These are phyloP conservation scores for Metschnikowia aberdeeniae DNA, from an alignment of 805 yeast genomes.

Conservation along the genomic window DNA sequence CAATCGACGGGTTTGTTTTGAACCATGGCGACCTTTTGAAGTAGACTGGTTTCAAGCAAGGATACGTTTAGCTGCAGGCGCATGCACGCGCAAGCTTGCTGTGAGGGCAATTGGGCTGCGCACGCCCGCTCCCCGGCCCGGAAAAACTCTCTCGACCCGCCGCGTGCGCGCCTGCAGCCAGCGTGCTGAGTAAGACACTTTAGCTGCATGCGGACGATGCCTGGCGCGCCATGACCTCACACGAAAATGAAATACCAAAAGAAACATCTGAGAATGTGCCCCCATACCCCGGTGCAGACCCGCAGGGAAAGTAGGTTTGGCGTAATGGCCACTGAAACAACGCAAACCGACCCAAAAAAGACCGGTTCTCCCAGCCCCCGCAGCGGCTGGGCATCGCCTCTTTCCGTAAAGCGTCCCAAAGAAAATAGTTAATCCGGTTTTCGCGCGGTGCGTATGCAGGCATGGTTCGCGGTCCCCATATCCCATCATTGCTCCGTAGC, in stretches of 20 bases:
- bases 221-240: slow-evolving; percentile 4
- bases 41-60: neutral
- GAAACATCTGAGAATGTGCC: neutral
- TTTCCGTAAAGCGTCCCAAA: too few relatives aligned
- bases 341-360: too few relatives aligned
- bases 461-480: neutral
- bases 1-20: slow-evolving; percentile 80
- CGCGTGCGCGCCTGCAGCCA: neutral
- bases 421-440: slow-evolving; percentile 1
- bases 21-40: slow-evolving; percentile 33
- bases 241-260: neutral
- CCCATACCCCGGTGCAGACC: too few relatives aligned
- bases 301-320: too few relatives aligned
- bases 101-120: neutral
- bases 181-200: neutral
- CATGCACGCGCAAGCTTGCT: neutral
- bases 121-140: neutral
- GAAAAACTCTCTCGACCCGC: neutral
- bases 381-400: too few relatives aligned
- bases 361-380: too few relatives aligned
- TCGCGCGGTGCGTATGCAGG: neutral
- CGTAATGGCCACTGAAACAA: too few relatives aligned
- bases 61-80: neutral
- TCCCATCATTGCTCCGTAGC: neutral
- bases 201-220: neutral